Base-by-base conservation (phyloP, 106 monocot species). In the Alisma plantagoaquatica region DNA sequence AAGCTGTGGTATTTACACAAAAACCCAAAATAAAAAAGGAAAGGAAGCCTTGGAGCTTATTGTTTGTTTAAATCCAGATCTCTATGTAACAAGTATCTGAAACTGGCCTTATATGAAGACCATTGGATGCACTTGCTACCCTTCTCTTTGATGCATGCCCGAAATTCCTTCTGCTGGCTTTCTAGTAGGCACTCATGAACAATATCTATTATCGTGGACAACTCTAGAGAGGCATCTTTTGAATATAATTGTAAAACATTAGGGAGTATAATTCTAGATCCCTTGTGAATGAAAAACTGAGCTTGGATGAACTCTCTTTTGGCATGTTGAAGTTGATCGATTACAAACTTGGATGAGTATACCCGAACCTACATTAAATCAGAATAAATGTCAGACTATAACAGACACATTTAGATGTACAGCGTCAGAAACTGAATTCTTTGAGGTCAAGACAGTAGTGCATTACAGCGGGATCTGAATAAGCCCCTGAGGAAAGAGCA, bases 51-150 rank as follows among this genome's bases (percentile, higher is more conserved):
- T n/a, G n/a, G n/a, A n/a, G n/a, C 32, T 26, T 62, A 61, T 48
- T 61, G 46, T 33, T 75, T 70, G 12, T 71, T 15, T 3, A 23
- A 44, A 44, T 58, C 76, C 62, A 87, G 61, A 73, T 75, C 79
- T 80, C 66, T 75, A 59, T 84, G 77, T 29, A 94, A 63, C 51
- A 78, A 31, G 48, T 80, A 94, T 73, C 83, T 80, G 70, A 94
- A 94, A 52, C 66, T 61, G 16, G 75, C 72, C 24, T 77, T 78
- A 68, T 84, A 80, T 22, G 80, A 64, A 9, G 64, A 64, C 94
- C 94, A 94, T 41, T 75, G 54, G 4, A 88, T 43, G 29, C 54
- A 53, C 56, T 71, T 77, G 4, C 71, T 59, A 19, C 28, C 35
- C 24, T 49, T 87, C 62, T 43, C 68, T 59, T 30, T 46, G 3